These are phyloP conservation scores for Didymella pomorum DNA, from an alignment of 2,329 filamentous ascomycete genomes.

Conservation along the genomic window DNA sequence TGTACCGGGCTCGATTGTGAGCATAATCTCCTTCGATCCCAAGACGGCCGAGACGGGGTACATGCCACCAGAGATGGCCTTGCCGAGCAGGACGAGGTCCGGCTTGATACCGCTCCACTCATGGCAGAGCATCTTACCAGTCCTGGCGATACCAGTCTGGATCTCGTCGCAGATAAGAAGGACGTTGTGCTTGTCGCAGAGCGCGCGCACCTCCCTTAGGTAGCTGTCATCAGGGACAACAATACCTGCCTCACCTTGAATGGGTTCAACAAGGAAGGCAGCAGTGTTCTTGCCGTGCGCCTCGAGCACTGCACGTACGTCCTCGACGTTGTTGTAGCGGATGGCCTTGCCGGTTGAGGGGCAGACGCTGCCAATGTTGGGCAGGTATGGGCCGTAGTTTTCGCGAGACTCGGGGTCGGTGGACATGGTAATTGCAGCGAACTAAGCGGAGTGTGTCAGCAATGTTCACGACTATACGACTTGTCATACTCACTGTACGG, in stretches of 20 bases:
- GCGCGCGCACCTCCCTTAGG: conserved; percentile 76
- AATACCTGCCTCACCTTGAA: conserved; percentile 96
- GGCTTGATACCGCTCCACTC: conserved; percentile 96
- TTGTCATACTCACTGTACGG: conserved; percentile 72
- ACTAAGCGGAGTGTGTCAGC: conserved; percentile 60
- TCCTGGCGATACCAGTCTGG: conserved; percentile 95
- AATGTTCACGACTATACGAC: not conserved
- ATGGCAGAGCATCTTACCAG: conserved; percentile 90
- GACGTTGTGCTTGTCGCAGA: conserved; percentile 95
- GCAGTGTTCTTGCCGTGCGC: conserved; percentile 84
- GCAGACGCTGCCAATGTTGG: conserved; percentile 79
- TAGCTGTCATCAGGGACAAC: conserved; percentile 94
- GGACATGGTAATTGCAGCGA: conserved; percentile 94
- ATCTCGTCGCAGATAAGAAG: conserved; percentile 98
- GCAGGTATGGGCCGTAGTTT: conserved; percentile 96
- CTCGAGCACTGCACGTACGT: conserved; percentile 81
- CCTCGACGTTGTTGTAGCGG: conserved; percentile 83
- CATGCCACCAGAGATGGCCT: conserved; percentile 97
- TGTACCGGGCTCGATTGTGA: conserved; percentile 93
- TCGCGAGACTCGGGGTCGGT: conserved; percentile 94
- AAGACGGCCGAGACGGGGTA: conserved; percentile 98
- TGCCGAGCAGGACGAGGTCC: conserved; percentile 92
- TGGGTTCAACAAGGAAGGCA: conserved; percentile 93
- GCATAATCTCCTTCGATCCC: conserved; percentile 88
- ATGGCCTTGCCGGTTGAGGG: conserved; percentile 81